These are phyloP conservation scores for Hypoxylon sp. DNA, from an alignment of 2,329 filamentous ascomycete genomes.

Conservation along the genomic window DNA sequence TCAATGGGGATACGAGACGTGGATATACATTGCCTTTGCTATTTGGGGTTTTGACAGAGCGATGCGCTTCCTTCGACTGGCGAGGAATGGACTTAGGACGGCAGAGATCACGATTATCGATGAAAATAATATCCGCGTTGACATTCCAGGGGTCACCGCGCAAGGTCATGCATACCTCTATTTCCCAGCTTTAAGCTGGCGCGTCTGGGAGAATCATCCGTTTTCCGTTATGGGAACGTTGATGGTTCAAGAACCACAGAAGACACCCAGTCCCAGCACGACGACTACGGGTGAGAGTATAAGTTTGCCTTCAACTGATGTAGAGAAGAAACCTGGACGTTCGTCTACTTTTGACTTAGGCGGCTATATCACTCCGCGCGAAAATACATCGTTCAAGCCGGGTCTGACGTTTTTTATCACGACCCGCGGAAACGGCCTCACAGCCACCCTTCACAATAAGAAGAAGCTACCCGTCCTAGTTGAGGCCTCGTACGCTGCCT, in stretches of 20 bases:
- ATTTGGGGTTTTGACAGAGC: slow-evolving; percentile 49
- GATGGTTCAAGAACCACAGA: neutral
- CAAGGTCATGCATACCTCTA: slow-evolving; percentile 41
- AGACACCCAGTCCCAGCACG: neutral
- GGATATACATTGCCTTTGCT: slow-evolving; percentile 49
- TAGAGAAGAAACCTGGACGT: slow-evolving; percentile 18
- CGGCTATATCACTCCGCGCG: neutral
- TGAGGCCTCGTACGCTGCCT: slow-evolving; percentile 29
- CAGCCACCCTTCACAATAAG: slow-evolving; percentile 16
- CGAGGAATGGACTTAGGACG: slow-evolving; percentile 22
- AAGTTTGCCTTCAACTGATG: neutral
- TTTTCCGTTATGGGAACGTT: slow-evolving; percentile 47
- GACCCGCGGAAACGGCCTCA: slow-evolving; percentile 23
- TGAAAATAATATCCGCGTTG: slow-evolving; percentile 44
- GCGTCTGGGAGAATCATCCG: slow-evolving; percentile 50
- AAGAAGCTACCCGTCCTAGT: slow-evolving; percentile 26
- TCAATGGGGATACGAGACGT: slow-evolving; percentile 50
- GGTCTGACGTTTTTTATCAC: slow-evolving; percentile 38
- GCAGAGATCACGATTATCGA: slow-evolving; percentile 33
- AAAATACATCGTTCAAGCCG: slow-evolving; percentile 5
- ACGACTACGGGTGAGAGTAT: neutral
- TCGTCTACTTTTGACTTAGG: neutral
- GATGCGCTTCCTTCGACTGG: slow-evolving; percentile 41
- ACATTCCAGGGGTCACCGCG: slow-evolving; percentile 40
- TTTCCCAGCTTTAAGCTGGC: slow-evolving; percentile 33